phyloP scores from a whole-genome alignment of 768 basidiomycete species.

The Kwoniella sp. region DNA sequence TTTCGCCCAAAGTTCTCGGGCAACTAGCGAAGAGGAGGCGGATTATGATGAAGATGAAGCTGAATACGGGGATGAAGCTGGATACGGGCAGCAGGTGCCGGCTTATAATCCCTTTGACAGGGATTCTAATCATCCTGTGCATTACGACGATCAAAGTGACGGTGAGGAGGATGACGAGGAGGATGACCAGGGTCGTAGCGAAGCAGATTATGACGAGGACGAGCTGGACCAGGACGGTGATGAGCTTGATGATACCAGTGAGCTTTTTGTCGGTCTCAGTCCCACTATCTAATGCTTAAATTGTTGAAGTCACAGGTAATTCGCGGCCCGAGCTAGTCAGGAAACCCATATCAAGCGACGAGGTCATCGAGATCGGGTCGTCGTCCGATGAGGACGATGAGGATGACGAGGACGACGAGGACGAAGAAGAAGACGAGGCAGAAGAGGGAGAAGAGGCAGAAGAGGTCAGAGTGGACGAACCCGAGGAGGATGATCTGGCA shows the following conservation, averaged over 20 bases:
- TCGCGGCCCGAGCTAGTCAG: not conserved
- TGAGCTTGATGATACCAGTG: not conserved
- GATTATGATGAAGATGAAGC: not conserved
- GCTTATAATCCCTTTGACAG: not conserved
- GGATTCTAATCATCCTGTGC: not conserved
- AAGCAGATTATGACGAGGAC: constrained; percentile 16
- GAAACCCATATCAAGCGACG: constrained; percentile 1
- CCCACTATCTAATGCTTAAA: not conserved
- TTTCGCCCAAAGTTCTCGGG: not conserved
- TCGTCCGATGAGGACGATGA: constrained; percentile 27
- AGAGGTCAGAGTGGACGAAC: constrained; percentile 12
- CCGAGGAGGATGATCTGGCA: constrained; percentile 9
- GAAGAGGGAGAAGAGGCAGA: constrained; percentile 5
- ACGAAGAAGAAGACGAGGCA: constrained; percentile 9
- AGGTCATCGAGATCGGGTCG: constrained; percentile 28
- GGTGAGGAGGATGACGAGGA: constrained; percentile 5
- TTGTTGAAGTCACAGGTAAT: not conserved
- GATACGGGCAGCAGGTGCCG: not conserved
- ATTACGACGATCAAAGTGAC: not conserved
- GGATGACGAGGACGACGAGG: constrained; percentile 11
- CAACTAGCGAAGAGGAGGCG: not conserved
- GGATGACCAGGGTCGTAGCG: not conserved
- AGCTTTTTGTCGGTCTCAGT: not conserved
- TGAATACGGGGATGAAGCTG: not conserved
- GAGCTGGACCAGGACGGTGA: not conserved